phyloP scores from a whole-genome alignment of 306 rosid species.

The Prunus salicina region DNA sequence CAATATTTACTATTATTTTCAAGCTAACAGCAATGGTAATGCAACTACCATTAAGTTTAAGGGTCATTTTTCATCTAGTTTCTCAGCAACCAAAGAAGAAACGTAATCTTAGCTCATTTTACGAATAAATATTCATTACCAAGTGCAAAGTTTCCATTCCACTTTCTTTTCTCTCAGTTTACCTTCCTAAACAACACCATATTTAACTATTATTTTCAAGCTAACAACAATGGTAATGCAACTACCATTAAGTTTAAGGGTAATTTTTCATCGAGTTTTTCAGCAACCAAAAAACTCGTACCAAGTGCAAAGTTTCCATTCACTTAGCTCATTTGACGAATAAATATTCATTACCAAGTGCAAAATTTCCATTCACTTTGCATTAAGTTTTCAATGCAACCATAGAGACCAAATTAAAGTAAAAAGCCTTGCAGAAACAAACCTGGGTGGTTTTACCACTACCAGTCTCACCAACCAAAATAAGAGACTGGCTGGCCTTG shows the following conservation, averaged over 20 bases:
- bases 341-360: neutral
- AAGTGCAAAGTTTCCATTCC: neutral
- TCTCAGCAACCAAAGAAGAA: no score
- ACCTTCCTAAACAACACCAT: no score
- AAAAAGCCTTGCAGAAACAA: slow-evolving; percentile 15
- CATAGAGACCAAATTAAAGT: neutral
- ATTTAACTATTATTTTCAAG: neutral
- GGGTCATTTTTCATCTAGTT: neutral
- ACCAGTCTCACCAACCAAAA: slow-evolving; percentile 95
- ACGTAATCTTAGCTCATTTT: neutral
- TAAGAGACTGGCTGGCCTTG: slow-evolving; percentile 60
- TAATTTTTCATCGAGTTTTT: neutral
- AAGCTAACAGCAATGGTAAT: neutral
- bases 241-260: neutral
- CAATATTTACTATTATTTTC: neutral
- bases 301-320: no score
- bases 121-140: neutral
- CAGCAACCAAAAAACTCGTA: no score
- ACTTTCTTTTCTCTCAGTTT: neutral
- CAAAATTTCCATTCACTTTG: neutral
- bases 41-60: neutral
- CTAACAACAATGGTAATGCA: neutral
- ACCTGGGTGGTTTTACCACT: slow-evolving; percentile 99
- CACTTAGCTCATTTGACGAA: neutral
- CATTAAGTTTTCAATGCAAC: neutral